Conservation (phyloP, 2,329 filamentous ascomycete species). For the Exutisphaerella laricina region DNA sequence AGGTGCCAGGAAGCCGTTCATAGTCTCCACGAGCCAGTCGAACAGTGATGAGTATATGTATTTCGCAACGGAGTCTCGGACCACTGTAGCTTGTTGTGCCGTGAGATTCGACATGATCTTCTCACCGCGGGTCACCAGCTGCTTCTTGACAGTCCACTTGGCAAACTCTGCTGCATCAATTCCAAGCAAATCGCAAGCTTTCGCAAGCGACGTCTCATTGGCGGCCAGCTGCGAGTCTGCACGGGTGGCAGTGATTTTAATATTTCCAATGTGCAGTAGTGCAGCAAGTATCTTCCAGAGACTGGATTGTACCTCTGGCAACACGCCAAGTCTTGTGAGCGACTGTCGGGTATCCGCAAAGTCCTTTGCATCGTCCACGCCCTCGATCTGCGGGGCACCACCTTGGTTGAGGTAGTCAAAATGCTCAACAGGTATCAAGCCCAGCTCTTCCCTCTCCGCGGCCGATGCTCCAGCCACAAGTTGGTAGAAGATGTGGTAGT, state of each 20-base stretch:
- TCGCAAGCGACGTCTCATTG: conserved; percentile 73
- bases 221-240: conserved; percentile 79
- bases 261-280: conserved; percentile 88
- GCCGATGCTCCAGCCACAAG: conserved; percentile 88
- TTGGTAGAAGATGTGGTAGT: conserved; percentile 99
- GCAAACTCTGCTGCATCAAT: conserved; percentile 83
- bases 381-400: conserved; percentile 82
- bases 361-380: conserved; percentile 91
- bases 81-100: conserved; percentile 87
- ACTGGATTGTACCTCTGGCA: conserved; percentile 64
- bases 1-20: conserved; percentile 84
- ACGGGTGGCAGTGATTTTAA: conserved; percentile 87
- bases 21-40: conserved; percentile 98
- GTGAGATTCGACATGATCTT: conserved; percentile 96
- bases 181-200: conserved; percentile 77
- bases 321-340: conserved; percentile 79
- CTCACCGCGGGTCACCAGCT: conserved; percentile 89
- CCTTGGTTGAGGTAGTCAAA: conserved; percentile 97
- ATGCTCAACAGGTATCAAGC: conserved; percentile 75
- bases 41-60: conserved; percentile 98
- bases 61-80: conserved; percentile 95
- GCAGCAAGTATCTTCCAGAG: conserved; percentile 90
- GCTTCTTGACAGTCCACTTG: conserved; percentile 99
- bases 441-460: conserved; percentile 71
- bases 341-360: conserved; percentile 85